These are phyloP conservation scores for Fraxinus greggii DNA, from an alignment of 305 asterid species.

Conservation along the genomic window DNA sequence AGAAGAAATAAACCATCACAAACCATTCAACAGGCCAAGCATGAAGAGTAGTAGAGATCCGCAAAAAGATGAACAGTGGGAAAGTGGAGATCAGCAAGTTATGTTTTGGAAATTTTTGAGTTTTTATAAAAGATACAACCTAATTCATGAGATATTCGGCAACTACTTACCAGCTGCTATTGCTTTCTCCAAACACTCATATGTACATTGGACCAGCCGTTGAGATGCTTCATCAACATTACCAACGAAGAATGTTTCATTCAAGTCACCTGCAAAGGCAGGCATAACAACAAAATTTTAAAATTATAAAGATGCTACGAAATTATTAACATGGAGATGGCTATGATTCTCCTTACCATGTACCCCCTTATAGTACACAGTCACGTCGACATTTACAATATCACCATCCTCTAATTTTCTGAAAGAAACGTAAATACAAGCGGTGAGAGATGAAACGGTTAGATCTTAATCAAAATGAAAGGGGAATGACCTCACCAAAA, in stretches of 20 bases:
- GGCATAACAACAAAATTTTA: conserved; percentile 3
- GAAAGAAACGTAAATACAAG: conserved; percentile 27
- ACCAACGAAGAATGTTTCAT: conserved; percentile 94
- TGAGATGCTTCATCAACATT: conserved; percentile 85
- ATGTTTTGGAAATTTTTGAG: neutral
- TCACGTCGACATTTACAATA: conserved; percentile 87
- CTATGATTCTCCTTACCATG: conserved; percentile 59
- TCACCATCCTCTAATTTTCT: conserved; percentile 98
- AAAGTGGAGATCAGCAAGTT: neutral
- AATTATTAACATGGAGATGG: conserved; percentile 1
- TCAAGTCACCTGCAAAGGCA: conserved; percentile 77
- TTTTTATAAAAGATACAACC: neutral
- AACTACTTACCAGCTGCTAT: conserved; percentile 68
- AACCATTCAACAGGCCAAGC: neutral
- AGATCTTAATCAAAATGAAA: conserved; percentile 2
- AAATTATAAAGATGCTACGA: neutral
- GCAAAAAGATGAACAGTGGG: neutral
- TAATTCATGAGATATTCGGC: neutral
- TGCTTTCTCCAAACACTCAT: conserved; percentile 95
- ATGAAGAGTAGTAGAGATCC: neutral
- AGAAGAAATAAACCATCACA: neutral
- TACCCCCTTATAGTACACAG: conserved; percentile 87
- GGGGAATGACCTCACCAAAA: neutral
- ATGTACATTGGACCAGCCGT: conserved; percentile 83
- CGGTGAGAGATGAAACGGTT: conserved; percentile 11